Evolutionary conservation across 768 basidiomycete species (phyloP).

Genomic region (Phaffia australis): DNA sequence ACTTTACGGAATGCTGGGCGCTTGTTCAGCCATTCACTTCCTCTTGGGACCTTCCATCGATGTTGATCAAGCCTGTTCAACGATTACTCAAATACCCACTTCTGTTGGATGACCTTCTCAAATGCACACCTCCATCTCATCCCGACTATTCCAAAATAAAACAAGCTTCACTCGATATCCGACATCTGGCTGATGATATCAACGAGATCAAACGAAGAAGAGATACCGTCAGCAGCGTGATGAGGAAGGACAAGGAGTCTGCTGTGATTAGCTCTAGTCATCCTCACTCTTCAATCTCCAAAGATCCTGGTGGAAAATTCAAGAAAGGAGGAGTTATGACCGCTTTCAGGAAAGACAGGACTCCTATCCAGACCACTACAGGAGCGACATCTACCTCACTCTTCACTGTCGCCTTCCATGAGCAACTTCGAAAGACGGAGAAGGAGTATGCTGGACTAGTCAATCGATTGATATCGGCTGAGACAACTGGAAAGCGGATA

Average conservation of each 20-base stretch:
- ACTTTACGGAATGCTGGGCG: slow-evolving; percentile 37
- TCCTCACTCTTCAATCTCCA: neutral
- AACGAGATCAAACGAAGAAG: slow-evolving; percentile 65
- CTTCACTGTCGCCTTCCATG: slow-evolving; percentile 12
- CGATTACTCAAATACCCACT: slow-evolving; percentile 38
- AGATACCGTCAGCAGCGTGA: slow-evolving; percentile 44
- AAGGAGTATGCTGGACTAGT: slow-evolving; percentile 16
- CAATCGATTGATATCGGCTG: slow-evolving; percentile 9
- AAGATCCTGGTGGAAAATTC: neutral
- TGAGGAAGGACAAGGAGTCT: slow-evolving; percentile 27
- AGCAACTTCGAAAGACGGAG: slow-evolving; percentile 20
- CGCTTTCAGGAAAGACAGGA: slow-evolving; percentile 35
- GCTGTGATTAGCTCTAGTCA: slow-evolving; percentile 18
- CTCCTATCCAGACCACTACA: neutral
- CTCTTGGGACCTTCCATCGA: slow-evolving; percentile 39
- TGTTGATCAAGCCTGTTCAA: slow-evolving; percentile 40
- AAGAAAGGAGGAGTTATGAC: slow-evolving; percentile 6
- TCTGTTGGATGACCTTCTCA: slow-evolving; percentile 37
- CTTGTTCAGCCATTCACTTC: slow-evolving; percentile 37
- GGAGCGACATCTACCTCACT: slow-evolving; percentile 9
- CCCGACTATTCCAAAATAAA: slow-evolving; percentile 37
- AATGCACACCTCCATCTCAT: slow-evolving; percentile 36
- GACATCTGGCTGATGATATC: slow-evolving; percentile 48
- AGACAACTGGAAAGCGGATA: slow-evolving; percentile 27
- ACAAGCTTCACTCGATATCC: slow-evolving; percentile 41